Conservation (phyloP, 2,329 filamentous ascomycete species). For the Ascochyta rabiei region DNA sequence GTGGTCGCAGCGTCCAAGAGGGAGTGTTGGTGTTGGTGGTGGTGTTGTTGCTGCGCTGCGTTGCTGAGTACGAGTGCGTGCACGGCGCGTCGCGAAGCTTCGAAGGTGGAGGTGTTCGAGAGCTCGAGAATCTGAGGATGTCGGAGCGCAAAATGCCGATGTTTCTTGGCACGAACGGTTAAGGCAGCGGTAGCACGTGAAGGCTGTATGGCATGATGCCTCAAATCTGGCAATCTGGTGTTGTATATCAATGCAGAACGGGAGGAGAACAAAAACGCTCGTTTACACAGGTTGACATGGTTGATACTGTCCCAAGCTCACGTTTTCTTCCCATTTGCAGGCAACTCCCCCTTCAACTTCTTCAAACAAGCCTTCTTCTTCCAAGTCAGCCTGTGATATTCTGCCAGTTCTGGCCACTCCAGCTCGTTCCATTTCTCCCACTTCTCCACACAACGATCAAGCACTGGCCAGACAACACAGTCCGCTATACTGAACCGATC, state of each 20-base stretch:
- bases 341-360: constrained; percentile 27
- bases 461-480: constrained; percentile 40
- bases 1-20: background rate
- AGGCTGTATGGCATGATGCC: background rate
- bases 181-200: constrained; percentile 1
- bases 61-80: background rate
- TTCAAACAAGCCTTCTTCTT: constrained; percentile 40
- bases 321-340: background rate
- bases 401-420: constrained; percentile 25
- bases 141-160: constrained; percentile 24
- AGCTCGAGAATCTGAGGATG: constrained; percentile 25
- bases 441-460: constrained; percentile 32
- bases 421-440: constrained; percentile 34
- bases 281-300: background rate
- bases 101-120: constrained; percentile 17
- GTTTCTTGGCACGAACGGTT: constrained; percentile 18
- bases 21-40: background rate
- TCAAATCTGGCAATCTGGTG: no score
- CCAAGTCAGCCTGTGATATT: constrained; percentile 39
- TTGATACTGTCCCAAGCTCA: background rate
- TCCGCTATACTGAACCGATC: constrained; percentile 41
- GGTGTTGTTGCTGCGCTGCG: background rate
- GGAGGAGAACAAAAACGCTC: no score
- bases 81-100: constrained; percentile 27
- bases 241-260: no score